Evolutionary conservation across 495 filamentous ascomycete species (phyloP), one percentile per base, ranked within the genome.

Genomic region (Aspergillus diversus): DNA sequence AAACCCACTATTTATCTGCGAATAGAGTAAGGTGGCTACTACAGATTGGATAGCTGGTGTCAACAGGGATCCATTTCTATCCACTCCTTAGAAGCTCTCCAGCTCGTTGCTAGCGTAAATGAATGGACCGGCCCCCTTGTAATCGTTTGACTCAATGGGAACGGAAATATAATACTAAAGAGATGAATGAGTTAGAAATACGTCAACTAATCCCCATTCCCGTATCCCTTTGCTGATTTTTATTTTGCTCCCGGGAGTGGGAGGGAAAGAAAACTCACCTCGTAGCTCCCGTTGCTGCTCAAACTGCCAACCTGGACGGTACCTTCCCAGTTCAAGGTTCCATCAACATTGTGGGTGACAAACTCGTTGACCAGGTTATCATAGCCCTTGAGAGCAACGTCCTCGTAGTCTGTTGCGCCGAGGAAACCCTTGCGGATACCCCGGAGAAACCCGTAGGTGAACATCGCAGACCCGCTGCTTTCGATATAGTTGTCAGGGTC

Each of bases 101-200:
- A 66, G 5, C 60, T 66, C 64, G 34, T 66, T 55, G 17, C 59
- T 60, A 5, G 60, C 64, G 34, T 66, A 66, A 42, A 66, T 66
- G 32, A 66, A 66, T 8, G 64, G 60, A 13, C 64, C 64, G 15
- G 59, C 59, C 21, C 64, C 64, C 52, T 63, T 66, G 43, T 59
- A 50, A 48, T 66, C 60, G 48, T 66, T 66, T 17, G 59, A 50
- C 43, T 32, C 55, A 33, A 66, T 34, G 5, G 60, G 64, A 11
- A 66, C 64, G 12, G 64, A 66, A 39, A 66, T 17, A 16, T 66
- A 66, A 53, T 66, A 66, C 64, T 66, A 33, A 5, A 15, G 9
- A 15, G 39, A 39, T 43, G 7, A 16, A 56, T 5, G 27, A 33
- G 6, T 48, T 39, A 53, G 27, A 2, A 27, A 2, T 27, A 1